These are phyloP conservation scores for Jamesozyma rosinii DNA, from an alignment of 805 yeast genomes.

Conservation along the genomic window DNA sequence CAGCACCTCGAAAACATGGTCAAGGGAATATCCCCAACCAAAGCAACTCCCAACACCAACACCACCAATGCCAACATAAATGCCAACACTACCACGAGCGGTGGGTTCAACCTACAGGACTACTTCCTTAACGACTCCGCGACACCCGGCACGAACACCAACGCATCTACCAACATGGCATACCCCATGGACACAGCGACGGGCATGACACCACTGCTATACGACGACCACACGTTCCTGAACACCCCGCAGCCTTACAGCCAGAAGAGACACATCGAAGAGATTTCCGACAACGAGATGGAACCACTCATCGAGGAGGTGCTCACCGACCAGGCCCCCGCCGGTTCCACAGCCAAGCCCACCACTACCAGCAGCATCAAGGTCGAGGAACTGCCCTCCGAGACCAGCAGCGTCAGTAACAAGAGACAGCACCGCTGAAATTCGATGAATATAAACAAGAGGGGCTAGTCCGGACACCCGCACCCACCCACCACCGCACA, in stretches of 20 bases:
- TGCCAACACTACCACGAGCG: background rate
- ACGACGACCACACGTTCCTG: slow-evolving; percentile 3
- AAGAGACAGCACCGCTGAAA: background rate
- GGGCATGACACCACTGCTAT: slow-evolving; percentile 4
- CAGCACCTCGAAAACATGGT: slow-evolving; percentile 28
- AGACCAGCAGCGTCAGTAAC: background rate
- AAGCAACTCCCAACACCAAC: background rate
- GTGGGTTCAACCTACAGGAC: slow-evolving; percentile 3
- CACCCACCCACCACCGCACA: background rate
- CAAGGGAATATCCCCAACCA: slow-evolving; percentile 4
- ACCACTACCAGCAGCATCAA: background rate
- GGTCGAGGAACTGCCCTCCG: background rate
- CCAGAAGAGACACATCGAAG: slow-evolving; percentile 3
- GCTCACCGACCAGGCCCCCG: background rate
- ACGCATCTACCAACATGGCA: no score
- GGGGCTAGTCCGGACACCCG: background rate
- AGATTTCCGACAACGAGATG: background rate
- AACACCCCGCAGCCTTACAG: background rate
- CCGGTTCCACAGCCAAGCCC: background rate
- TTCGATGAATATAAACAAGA: no score
- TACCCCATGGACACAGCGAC: background rate
- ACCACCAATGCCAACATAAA: background rate
- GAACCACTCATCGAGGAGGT: background rate
- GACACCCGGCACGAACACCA: background rate
- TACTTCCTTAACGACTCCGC: slow-evolving; percentile 5